A percentile compares a stretch with the other conserved stretches of the same genome.
These are phyloP conservation scores for Debaryomyces fabryi DNA, from an alignment of 1,139 yeast genomes.

Conservation along the genomic window DNA sequence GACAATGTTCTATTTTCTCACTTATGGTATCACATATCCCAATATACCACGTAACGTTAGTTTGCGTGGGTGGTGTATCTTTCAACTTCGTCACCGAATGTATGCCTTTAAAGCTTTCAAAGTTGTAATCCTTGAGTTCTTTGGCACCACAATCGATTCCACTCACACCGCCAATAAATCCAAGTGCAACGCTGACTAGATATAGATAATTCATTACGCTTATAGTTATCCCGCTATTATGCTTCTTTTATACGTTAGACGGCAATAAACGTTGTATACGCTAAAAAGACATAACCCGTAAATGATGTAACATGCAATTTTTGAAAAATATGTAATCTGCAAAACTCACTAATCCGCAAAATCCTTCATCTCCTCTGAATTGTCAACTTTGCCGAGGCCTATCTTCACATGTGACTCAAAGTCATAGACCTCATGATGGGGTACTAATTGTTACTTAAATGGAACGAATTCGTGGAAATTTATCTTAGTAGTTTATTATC, in stretches of 20 bases:
- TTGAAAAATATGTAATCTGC: neutral
- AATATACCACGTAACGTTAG: constrained; percentile 65
- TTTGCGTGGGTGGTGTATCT: constrained; percentile 78
- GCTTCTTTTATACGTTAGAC: neutral
- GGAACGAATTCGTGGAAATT: neutral
- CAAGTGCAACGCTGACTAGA: neutral
- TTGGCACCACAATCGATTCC: constrained; percentile 50
- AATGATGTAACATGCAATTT: neutral
- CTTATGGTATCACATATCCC: constrained; percentile 64
- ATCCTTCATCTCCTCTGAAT: neutral
- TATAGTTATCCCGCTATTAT: neutral
- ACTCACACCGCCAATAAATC: constrained; percentile 16
- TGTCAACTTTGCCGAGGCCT: constrained; percentile 1
- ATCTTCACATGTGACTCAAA: constrained; percentile 6
- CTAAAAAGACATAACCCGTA: neutral
- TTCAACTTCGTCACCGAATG: constrained; percentile 39
- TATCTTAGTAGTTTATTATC: neutral
- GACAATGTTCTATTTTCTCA: constrained; percentile 52
- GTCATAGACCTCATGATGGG: constrained; percentile 2
- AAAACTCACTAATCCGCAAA: neutral
- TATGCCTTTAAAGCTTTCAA: constrained; percentile 52
- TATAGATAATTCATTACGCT: constrained; percentile 1
- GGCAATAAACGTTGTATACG: neutral
- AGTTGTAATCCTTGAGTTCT: constrained; percentile 43
- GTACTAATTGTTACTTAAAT: constrained; percentile 6